Conservation (phyloP, 2,329 filamentous ascomycete species). For the Sarocladiaceae sp. region DNA sequence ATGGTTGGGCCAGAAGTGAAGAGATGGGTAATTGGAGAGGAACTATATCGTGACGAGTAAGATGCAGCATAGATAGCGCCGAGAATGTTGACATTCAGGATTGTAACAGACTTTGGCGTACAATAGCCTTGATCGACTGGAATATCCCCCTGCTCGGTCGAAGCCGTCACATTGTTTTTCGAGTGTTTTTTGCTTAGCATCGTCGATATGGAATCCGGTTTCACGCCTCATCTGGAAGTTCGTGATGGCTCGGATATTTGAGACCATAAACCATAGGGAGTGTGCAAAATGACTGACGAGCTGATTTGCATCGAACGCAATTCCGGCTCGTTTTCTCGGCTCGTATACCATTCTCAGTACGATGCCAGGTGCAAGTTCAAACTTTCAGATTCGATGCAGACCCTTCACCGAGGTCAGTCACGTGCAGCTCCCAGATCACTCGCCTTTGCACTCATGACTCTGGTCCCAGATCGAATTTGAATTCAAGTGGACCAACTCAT, state of each 20-base stretch:
- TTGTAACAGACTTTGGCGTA: too few relatives aligned
- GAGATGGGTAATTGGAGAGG: slow-evolving; percentile 52
- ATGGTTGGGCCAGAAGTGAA: slow-evolving; percentile 55
- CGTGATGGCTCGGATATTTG: too few relatives aligned
- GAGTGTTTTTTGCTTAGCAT: too few relatives aligned
- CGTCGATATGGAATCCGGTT: too few relatives aligned
- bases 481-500: not conserved
- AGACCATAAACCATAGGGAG: too few relatives aligned
- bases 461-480: not conserved
- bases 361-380: not conserved
- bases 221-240: too few relatives aligned
- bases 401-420: slow-evolving; percentile 1
- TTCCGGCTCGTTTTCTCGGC: slow-evolving; percentile 10
- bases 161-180: too few relatives aligned
- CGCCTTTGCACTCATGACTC: not conserved
- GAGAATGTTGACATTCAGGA: too few relatives aligned
- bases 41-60: slow-evolving; percentile 46
- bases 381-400: not conserved
- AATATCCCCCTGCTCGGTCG: too few relatives aligned
- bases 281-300: too few relatives aligned
- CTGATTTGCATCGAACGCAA: too few relatives aligned
- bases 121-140: too few relatives aligned
- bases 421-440: not conserved
- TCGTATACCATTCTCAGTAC: not conserved
- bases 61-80: not conserved